Evolutionary conservation across 2,329 filamentous ascomycete genomes (phyloP), one percentile per base, ranked within the genome.

Genomic region (Botrytis hyacinthi): DNA sequence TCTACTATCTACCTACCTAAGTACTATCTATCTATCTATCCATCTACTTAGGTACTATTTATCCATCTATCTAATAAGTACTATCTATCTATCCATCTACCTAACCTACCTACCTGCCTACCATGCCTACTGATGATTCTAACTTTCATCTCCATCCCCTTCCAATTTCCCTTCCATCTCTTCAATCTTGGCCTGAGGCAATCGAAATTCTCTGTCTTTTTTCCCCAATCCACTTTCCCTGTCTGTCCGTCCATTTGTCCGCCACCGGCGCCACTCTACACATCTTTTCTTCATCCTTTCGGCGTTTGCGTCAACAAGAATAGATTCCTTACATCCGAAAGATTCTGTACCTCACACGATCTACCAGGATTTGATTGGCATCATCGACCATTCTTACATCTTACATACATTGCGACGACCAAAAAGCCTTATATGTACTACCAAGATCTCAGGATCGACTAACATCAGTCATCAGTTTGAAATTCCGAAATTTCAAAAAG

Each of bases 251-350:
- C 26, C 10, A 14, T 42, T 44, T 16, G 37, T 37, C 60, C 32
- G 32, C 32, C 32, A 37, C 59, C 35, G 35, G 29, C 57, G 32
- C 51, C 51, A 54, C 51, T 60, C 18, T 60, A 35, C 10, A 26
- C 32, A 37, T 12, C 12, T 40, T 60, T 14, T 18, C 51, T 54
- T 54, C 59, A 37, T 20, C 14, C 37, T 62, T 62, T 62, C 61
- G 61, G 61, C n/a, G 61, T 63, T 63, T 63, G 61, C 61, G 9
- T 63, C 61, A 44, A 46, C 16, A 22, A 44, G n/a, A 44, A 29
- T 46, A 32, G 61, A 63, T 44, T 44, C n/a, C 61, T 63, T 63
- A 67, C 35, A 46, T 51, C 63, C 63, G 63, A 67, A 63, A 20
- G 60, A 42, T 46, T 29, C 61, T 32, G n/a, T 32, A 32, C 18